These are phyloP conservation scores for Petunia secreta DNA, from an alignment of 257 asterid species.

Conservation along the genomic window DNA sequence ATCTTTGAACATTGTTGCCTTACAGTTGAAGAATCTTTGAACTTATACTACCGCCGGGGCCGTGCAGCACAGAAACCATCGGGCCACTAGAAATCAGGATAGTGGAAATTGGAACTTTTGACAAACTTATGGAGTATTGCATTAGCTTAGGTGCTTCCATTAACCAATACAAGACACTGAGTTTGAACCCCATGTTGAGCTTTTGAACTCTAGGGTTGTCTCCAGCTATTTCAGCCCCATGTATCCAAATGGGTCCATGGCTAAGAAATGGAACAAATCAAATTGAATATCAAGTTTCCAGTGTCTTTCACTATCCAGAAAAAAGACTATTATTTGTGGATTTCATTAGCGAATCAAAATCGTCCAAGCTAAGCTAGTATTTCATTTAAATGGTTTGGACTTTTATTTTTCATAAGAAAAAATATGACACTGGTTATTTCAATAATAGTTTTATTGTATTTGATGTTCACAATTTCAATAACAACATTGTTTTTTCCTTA, in stretches of 20 bases:
- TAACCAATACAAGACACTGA: slow-evolving; percentile 81
- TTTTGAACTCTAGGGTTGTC: slow-evolving; percentile 46
- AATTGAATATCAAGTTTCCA: slow-evolving; percentile 30
- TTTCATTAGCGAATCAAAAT: too few relatives aligned
- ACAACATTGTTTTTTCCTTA: too few relatives aligned
- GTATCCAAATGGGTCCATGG: slow-evolving; percentile 78
- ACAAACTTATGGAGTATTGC: slow-evolving; percentile 87
- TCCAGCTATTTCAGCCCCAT: slow-evolving; percentile 60
- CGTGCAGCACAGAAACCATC: slow-evolving; percentile 58
- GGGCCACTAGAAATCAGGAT: slow-evolving; percentile 80
- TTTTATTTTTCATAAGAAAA: too few relatives aligned
- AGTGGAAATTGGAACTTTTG: slow-evolving; percentile 36
- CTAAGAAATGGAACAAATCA: slow-evolving; percentile 57
- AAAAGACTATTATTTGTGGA: too few relatives aligned
- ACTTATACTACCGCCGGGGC: slow-evolving; percentile 73
- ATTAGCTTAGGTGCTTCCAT: slow-evolving; percentile 81
- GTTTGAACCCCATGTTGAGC: slow-evolving; percentile 73
- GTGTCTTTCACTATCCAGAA: too few relatives aligned
- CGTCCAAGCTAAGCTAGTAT: too few relatives aligned
- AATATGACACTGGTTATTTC: too few relatives aligned
- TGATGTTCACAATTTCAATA: too few relatives aligned
- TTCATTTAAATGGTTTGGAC: too few relatives aligned
- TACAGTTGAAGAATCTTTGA: slow-evolving; percentile 73
- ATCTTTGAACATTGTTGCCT: slow-evolving; percentile 82
- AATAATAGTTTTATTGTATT: too few relatives aligned